Evolutionary conservation across 2,329 filamentous ascomycete genomes (phyloP).

Genomic region (Lachnellula arida): DNA sequence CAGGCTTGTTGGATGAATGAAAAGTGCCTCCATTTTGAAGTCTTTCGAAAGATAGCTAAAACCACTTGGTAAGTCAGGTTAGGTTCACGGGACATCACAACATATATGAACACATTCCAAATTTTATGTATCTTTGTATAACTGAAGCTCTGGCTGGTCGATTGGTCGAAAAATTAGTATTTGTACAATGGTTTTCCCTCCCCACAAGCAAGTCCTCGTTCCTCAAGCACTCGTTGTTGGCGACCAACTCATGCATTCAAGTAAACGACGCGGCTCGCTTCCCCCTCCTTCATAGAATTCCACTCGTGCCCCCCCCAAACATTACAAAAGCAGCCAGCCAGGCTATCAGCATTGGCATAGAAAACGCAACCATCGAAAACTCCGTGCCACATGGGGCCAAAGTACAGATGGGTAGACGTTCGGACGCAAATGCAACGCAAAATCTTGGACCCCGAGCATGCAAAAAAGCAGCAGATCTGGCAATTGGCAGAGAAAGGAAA

Average conservation of each 20-base stretch:
- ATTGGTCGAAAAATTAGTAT: slow-evolving; percentile 30
- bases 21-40: background rate
- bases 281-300: slow-evolving; percentile 11
- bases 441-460: slow-evolving; percentile 4
- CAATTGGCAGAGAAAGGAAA: slow-evolving; percentile 16
- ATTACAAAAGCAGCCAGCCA: slow-evolving; percentile 32
- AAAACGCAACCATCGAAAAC: slow-evolving; percentile 9
- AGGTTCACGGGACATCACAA: background rate
- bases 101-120: background rate
- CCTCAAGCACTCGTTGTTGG: slow-evolving; percentile 16
- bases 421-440: slow-evolving; percentile 22
- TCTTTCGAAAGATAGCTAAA: background rate
- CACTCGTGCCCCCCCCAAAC: slow-evolving; percentile 10
- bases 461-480: slow-evolving; percentile 11
- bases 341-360: slow-evolving; percentile 14
- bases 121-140: slow-evolving; percentile 19
- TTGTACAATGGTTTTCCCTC: slow-evolving; percentile 29
- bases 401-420: slow-evolving; percentile 12
- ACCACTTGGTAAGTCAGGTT: background rate
- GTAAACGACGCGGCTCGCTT: slow-evolving; percentile 3
- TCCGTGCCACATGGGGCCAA: slow-evolving; percentile 6
- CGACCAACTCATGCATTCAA: slow-evolving; percentile 16
- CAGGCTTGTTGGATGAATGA: background rate
- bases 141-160: slow-evolving; percentile 29
- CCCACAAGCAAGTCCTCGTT: slow-evolving; percentile 13